Conservation (phyloP, 2,329 filamentous ascomycete species). For the Rhynchosporium graminicola region DNA sequence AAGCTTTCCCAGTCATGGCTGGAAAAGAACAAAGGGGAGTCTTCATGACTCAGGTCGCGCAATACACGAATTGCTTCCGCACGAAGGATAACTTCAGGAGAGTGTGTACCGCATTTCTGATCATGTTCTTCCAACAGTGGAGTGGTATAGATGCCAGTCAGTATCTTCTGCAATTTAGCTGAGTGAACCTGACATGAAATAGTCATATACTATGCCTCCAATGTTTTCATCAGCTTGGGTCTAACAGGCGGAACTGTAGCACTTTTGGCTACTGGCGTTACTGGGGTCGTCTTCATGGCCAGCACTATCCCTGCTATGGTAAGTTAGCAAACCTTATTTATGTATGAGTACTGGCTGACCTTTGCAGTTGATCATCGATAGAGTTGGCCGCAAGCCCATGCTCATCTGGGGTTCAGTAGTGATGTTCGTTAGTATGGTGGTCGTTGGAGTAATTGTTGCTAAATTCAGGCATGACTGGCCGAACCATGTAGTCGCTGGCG, state of each 20-base stretch:
- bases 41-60: background rate
- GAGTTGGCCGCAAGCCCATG: slow-evolving; percentile 60
- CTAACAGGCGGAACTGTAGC: slow-evolving; percentile 48
- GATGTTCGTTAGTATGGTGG: slow-evolving; percentile 60
- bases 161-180: background rate
- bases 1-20: slow-evolving; percentile 50
- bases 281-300: slow-evolving; percentile 68
- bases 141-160: slow-evolving; percentile 37
- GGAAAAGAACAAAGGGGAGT: background rate
- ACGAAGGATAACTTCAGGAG: slow-evolving; percentile 44
- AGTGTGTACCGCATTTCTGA: slow-evolving; percentile 53
- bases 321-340: no score
- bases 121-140: slow-evolving; percentile 50
- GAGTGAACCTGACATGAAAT: slow-evolving; percentile 35
- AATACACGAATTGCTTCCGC: slow-evolving; percentile 34
- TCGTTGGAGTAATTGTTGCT: slow-evolving; percentile 68
- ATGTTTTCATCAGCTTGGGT: slow-evolving; percentile 55
- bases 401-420: slow-evolving; percentile 64
- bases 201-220: slow-evolving; percentile 54
- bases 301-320: slow-evolving; percentile 63
- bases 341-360: no score
- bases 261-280: slow-evolving; percentile 67
- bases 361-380: slow-evolving; percentile 56
- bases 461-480: slow-evolving; percentile 44
- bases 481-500: slow-evolving; percentile 40